Evolutionary conservation across 1,284 basidiomycete genomes (phyloP), one percentile per base, ranked within the genome.

Genomic region (Vanrija sp.): DNA sequence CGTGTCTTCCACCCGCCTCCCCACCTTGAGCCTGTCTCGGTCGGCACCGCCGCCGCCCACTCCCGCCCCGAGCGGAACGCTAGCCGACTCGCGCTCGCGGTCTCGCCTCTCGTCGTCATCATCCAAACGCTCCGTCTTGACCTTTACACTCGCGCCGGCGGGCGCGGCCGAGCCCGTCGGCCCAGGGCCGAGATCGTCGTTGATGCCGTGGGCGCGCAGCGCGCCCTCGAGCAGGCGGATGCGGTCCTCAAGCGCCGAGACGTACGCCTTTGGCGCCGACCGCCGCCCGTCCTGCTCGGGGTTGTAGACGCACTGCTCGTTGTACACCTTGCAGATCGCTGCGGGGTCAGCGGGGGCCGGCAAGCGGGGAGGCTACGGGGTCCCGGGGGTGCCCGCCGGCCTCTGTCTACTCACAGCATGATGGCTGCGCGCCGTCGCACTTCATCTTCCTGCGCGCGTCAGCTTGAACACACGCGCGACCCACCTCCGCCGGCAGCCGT

Each of bases 271-370:
- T 8, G 59, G 56, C 6, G 59, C 50, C 3, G 56, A 55, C 24
- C 59, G 47, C 4, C 59, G 51, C 14, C 59, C 59, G 41, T 61
- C 59, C 51, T 51, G 53, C 20, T 61, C 59, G 10, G 53, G 50
- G 31, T 54, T 56, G 47, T 61, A 61, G 19, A 55, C 53, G 51
- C 59, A 61, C 20, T 58, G 54, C 36, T 61, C 59, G 38, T 56
- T 55, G 51, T 57, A 56, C n/a, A 56, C 51, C 37, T 58, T 58
- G 51, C 59, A 61, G 27, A 57, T 60, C 4, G 59, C 58, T 59
- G 45, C 12, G 16, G n/a, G 16, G 49, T 56, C 36, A 51, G 54
- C 41, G 25, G 6, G n/a, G n/a, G 7, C n/a, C n/a, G n/a, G n/a
- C n/a, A n/a, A n/a, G n/a, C n/a, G 7, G 37, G 12, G 16, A 16